phyloP scores from a whole-genome alignment of 73 alveolate species.

The Symbiodinium natans region DNA sequence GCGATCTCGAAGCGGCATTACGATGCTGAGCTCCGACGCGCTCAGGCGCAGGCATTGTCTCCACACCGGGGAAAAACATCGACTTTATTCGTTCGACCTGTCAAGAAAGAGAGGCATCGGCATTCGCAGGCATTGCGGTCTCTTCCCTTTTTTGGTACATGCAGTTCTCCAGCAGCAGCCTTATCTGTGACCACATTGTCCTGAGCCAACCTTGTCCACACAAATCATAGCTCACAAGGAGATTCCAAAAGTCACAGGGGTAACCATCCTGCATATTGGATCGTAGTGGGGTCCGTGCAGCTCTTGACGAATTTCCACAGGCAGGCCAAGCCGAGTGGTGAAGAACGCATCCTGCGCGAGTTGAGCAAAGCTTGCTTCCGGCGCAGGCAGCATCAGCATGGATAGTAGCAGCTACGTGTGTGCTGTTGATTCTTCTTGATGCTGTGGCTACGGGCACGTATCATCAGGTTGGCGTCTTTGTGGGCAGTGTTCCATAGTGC shows the following conservation, averaged over 20 bases:
- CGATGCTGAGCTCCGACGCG: too few relatives aligned
- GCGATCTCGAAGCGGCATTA: background rate
- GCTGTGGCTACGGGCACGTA: too few relatives aligned
- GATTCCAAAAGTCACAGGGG: too few relatives aligned
- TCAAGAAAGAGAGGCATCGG: background rate
- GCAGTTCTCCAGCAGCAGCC: background rate
- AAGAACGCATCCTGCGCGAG: conserved; percentile 80
- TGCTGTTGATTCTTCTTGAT: too few relatives aligned
- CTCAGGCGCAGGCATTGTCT: conserved; percentile 21
- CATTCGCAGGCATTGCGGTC: background rate
- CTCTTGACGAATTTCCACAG: conserved; percentile 54
- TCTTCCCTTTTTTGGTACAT: background rate
- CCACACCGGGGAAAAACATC: conserved; percentile 85
- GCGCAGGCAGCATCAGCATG: too few relatives aligned
- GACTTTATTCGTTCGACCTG: conserved; percentile 81
- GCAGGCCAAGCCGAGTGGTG: conserved; percentile 33
- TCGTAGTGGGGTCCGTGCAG: background rate
- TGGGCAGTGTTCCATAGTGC: background rate
- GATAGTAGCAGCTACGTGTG: too few relatives aligned
- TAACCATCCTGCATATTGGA: background rate
- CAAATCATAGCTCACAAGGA: background rate
- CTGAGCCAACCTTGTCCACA: conserved; percentile 20
- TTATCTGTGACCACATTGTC: conserved; percentile 49
- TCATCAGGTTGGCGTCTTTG: too few relatives aligned
- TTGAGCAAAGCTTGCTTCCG: too few relatives aligned